phyloP scores from a whole-genome alignment of 1,139 yeast species.

The Magnusiomyces tetraspermus region DNA sequence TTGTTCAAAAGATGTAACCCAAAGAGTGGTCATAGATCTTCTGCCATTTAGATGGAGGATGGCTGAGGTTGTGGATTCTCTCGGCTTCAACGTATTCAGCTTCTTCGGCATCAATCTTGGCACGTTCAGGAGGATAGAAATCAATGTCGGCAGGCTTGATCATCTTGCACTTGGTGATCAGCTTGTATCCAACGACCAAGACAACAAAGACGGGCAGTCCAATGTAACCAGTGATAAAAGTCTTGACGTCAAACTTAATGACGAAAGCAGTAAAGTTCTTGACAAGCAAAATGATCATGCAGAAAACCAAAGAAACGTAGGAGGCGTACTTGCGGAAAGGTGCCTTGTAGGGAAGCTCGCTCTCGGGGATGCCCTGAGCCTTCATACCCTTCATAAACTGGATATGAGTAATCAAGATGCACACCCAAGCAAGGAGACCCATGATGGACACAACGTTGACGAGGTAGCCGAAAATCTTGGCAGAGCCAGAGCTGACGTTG shows the following conservation, averaged over 20 bases:
- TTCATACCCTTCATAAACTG: conserved; percentile 55
- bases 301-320: conserved; percentile 45
- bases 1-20: conserved; percentile 13
- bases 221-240: conserved; percentile 69
- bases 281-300: conserved; percentile 50
- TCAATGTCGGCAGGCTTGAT: conserved; percentile 53
- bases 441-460: conserved; percentile 64
- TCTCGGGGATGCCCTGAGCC: conserved; percentile 50
- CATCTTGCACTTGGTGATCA: conserved; percentile 43
- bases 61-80: too few relatives aligned
- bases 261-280: conserved; percentile 70
- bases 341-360: conserved; percentile 44
- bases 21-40: conserved; percentile 11
- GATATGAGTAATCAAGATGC: conserved; percentile 52
- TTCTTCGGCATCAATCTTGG: conserved; percentile 60
- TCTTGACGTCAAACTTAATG: conserved; percentile 45
- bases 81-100: conserved; percentile 33
- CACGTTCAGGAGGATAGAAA: conserved; percentile 47
- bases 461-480: conserved; percentile 53
- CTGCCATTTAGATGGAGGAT: conserved; percentile 7
- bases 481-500: conserved; percentile 46
- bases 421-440: conserved; percentile 62
- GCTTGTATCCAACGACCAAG: conserved; percentile 50
- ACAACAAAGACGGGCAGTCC: conserved; percentile 59
- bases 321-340: conserved; percentile 44